Conservation (phyloP, 129 eudicot genomes). For the carrot (Daucus carota) region DH1_v3.0 NC_030381.2:21864501-21865000, state of each 20-base stretch:
- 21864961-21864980: background rate
- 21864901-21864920: slow-evolving; percentile 52
- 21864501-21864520: too few relatives aligned
- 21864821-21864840: slow-evolving; percentile 5
- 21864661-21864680: too few relatives aligned
- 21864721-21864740: too few relatives aligned
- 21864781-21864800: background rate
- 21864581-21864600: too few relatives aligned
- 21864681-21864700: too few relatives aligned
- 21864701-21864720: too few relatives aligned
- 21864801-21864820: background rate
- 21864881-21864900: slow-evolving; percentile 41
- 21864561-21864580: too few relatives aligned
- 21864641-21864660: too few relatives aligned
- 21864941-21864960: background rate
- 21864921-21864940: slow-evolving; percentile 14
- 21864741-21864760: background rate
- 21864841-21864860: slow-evolving; percentile 8
- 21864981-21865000: slow-evolving; percentile 1
- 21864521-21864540: background rate
- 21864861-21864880: slow-evolving; percentile 43
- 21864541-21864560: background rate
- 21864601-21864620: background rate
- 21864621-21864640: too few relatives aligned
- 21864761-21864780: background rate